Base-by-base conservation (phyloP, 1,139 yeast genomes). In the Casaregolazyma suthepensis region DNA sequence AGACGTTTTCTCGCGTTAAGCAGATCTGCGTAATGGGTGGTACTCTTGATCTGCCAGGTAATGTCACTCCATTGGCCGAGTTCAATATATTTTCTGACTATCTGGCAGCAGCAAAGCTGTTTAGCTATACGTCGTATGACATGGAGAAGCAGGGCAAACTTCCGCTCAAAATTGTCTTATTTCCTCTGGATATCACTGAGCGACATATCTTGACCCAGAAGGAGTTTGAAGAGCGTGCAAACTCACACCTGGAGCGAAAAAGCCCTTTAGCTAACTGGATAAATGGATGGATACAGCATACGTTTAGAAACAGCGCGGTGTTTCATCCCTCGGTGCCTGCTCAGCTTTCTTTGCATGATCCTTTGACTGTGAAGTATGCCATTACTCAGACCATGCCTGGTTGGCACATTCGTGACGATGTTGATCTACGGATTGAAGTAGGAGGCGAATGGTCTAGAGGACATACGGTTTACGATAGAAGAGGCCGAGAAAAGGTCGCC, bases 1-100 rank as follows among this genome's bases (percentile, higher is more conserved):
- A 52, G 22, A 59, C 73, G 1, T 73, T 74, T 52, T 51, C 68
- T n/a, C 61, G 71, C 5, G 74, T 64, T 47, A 69, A 66, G 54
- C 63, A 67, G 50, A 64, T 74, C 17, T 66, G 73, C 19, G 61
- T 68, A 47, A 74, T 74, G 77, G 77, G 76, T 37, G 77, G 73
- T 6, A 67, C 73, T 5, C 52, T 74, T 38, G 54, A 57, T 9
- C 61, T 55, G 29, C 70, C 72, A 2, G 77, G 77, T 13, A 74
- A 74, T 55, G 69, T 70, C 53, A 68, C 75, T 10, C 77, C 77
- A 1, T 51, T 61, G 15, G 75, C 76, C 1, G 77, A 74, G 57
- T 74, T 74, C 66, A 74, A 74, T 55, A 70, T 72, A 15, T 71
- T 63, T 54, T 70, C 75, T 1, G 77, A 74, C 53, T 70, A 73